Evolutionary conservation across 805 yeast genomes (phyloP).

Genomic region (Kurtzmaniella cleridarum): DNA sequence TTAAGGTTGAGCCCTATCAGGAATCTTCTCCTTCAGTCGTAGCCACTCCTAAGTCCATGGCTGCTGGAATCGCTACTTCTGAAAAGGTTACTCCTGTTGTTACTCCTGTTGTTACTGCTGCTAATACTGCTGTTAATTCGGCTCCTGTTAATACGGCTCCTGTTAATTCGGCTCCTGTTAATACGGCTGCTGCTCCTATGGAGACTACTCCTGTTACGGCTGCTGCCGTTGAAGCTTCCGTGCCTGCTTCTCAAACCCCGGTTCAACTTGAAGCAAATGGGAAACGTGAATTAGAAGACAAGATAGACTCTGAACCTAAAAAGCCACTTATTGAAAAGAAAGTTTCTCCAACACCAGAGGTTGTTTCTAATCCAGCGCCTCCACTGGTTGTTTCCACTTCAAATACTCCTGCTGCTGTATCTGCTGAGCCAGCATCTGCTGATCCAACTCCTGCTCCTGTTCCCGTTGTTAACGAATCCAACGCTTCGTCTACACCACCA

Average conservation of each 20-base stretch:
- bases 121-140: neutral
- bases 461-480: conserved; percentile 4
- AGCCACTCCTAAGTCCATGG: neutral
- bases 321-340: conserved; percentile 8
- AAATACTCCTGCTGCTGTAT: neutral
- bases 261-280: conserved; percentile 6
- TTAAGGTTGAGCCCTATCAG: neutral
- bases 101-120: neutral
- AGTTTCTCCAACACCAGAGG: conserved; percentile 5
- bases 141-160: conserved; percentile 3
- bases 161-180: conserved; percentile 3
- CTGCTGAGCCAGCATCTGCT: conserved; percentile 6
- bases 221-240: conserved; percentile 4
- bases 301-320: conserved; percentile 22
- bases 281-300: conserved; percentile 37
- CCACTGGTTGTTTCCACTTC: conserved; percentile 4
- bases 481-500: conserved; percentile 3
- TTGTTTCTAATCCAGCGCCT: conserved; percentile 4
- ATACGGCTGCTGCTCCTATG: conserved; percentile 1
- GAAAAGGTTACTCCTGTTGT: neutral
- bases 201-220: neutral
- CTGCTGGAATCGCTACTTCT: neutral
- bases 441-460: conserved; percentile 5
- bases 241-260: conserved; percentile 3
- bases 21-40: neutral